These are phyloP conservation scores for baker's yeast (Saccharomyces cerevisiae) DNA, from an alignment of 805 yeast species.

Conservation along the genomic window DNA sequence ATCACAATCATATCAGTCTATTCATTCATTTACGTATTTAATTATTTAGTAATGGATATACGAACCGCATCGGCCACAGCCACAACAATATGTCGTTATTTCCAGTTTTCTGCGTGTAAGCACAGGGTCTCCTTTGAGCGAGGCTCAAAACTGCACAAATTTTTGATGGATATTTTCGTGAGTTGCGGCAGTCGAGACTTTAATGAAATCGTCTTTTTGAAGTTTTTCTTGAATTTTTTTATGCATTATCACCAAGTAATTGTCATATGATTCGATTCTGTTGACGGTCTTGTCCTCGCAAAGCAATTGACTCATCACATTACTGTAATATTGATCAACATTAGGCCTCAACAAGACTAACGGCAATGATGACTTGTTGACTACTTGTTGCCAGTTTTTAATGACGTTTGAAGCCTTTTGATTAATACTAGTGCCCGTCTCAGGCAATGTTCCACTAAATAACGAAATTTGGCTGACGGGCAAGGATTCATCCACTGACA, in stretches of 20 bases:
- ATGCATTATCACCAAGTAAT: conserved; percentile 62
- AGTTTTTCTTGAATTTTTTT: conserved; percentile 47
- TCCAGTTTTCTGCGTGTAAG: not conserved
- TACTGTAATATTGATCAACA: conserved; percentile 24
- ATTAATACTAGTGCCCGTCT: conserved; percentile 59
- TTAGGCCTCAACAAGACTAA: conserved; percentile 26
- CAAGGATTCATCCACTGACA: conserved; percentile 44
- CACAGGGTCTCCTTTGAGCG: not conserved
- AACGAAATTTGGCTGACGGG: conserved; percentile 21
- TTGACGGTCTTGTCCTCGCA: conserved; percentile 65
- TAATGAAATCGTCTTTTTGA: conserved; percentile 37
- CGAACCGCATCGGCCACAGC: not conserved
- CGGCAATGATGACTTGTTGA: conserved; percentile 18
- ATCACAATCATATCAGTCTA: not conserved
- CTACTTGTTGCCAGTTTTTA: conserved; percentile 34
- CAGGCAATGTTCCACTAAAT: conserved; percentile 51
- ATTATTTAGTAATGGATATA: not conserved
- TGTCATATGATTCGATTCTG: conserved; percentile 50
- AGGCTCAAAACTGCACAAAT: conserved; percentile 25
- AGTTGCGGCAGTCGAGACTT: conserved; percentile 13
- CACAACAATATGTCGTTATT: not conserved
- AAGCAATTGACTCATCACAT: conserved; percentile 43
- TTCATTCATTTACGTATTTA: not conserved
- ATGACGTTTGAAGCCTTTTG: conserved; percentile 58
- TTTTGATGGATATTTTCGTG: conserved; percentile 29